phyloP scores from a whole-genome alignment of 768 basidiomycete species.

The Coprinellus aureogranulatus region DNA sequence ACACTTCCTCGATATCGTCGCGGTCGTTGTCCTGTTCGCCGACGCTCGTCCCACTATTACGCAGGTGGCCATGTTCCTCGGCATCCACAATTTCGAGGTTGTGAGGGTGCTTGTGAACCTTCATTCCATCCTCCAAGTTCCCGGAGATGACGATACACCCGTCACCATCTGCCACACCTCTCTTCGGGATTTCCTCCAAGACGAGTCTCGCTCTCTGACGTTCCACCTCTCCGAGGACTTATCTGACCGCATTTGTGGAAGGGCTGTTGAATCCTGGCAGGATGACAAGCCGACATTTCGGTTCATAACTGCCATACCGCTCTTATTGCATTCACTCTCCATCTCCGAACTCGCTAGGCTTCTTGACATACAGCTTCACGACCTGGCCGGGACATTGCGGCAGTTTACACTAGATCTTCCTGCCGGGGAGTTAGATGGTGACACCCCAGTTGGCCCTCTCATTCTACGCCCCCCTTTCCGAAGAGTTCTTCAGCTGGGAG shows the following conservation, averaged over 20 bases:
- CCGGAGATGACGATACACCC: not conserved
- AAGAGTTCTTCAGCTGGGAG: not conserved
- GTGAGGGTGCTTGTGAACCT: not conserved
- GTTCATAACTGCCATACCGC: no score
- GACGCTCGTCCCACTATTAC: not conserved
- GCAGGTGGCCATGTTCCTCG: not conserved
- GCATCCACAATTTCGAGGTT: not conserved
- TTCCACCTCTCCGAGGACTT: not conserved
- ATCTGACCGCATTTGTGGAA: no score
- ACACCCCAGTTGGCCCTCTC: not conserved
- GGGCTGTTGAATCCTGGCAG: no score
- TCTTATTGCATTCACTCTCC: no score
- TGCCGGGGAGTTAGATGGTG: no score
- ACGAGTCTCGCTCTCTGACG: not conserved
- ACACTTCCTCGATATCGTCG: not conserved
- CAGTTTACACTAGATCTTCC: no score
- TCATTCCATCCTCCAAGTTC: constrained; percentile 2
- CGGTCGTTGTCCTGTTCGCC: not conserved
- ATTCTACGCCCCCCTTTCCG: not conserved
- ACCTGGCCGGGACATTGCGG: no score
- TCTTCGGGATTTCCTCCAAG: not conserved
- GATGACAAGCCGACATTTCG: no score
- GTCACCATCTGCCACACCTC: constrained; percentile 2
- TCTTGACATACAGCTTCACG: no score
- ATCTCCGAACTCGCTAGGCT: no score